A percentile compares a stretch with the other conserved stretches of the same genome.
Evolutionary conservation across 2,329 filamentous ascomycete genomes (phyloP).

Genomic region (Aspergillus novofumigatus): DNA sequence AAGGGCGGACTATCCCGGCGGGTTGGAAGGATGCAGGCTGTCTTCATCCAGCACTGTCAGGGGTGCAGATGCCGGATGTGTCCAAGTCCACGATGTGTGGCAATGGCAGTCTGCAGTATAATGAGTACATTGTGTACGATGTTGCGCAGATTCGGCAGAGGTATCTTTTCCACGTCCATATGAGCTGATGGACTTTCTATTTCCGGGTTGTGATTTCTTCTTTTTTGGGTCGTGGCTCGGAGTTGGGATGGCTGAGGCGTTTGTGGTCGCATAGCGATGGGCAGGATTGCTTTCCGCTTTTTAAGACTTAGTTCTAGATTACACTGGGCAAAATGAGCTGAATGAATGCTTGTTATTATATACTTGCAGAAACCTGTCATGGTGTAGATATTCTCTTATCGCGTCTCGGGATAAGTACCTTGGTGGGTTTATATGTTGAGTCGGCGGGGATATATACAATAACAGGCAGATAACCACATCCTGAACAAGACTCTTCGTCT

Average conservation of each 20-base stretch:
- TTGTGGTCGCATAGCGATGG: not conserved
- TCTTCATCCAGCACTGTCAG: constrained; percentile 61
- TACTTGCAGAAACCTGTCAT: not conserved
- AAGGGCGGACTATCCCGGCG: constrained; percentile 60
- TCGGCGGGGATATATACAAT: too few species aligned
- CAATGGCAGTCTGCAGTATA: constrained; percentile 26
- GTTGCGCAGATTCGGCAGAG: constrained; percentile 45
- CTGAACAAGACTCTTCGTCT: too few species aligned
- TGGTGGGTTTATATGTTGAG: too few species aligned
- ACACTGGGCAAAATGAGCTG: not conserved
- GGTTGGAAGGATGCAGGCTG: constrained; percentile 72
- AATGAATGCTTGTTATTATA: not conserved
- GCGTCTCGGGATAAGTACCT: too few species aligned
- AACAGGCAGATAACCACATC: too few species aligned
- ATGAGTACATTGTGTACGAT: constrained; percentile 50
- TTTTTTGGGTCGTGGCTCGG: not conserved
- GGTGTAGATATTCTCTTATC: too few species aligned
- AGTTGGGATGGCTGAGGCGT: not conserved
- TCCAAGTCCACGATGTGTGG: not conserved
- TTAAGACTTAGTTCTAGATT: not conserved
- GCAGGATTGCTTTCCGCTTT: not conserved
- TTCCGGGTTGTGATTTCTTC: not conserved
- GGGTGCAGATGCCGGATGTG: constrained; percentile 58
- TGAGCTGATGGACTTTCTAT: constrained; percentile 17
- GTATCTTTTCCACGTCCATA: constrained; percentile 43